These are phyloP conservation scores for Mrakia gelida DNA, from an alignment of 768 basidiomycete species.

Conservation along the genomic window DNA sequence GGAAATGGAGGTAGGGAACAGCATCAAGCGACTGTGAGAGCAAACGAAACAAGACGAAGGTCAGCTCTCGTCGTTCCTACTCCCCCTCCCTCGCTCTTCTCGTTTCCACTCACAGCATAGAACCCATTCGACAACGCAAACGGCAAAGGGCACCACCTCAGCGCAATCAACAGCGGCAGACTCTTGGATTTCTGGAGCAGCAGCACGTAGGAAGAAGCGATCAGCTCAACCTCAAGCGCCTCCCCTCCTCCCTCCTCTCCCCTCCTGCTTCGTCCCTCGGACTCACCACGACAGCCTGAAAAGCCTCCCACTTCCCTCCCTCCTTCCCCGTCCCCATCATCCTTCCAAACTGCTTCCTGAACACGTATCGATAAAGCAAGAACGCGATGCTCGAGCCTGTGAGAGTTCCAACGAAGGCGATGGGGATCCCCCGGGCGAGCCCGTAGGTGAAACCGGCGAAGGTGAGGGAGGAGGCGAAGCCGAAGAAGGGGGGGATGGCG, in stretches of 20 bases:
- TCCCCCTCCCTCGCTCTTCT: no score
- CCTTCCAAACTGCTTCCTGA: slow-evolving; percentile 19
- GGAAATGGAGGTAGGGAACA: slow-evolving; percentile 24
- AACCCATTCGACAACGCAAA: slow-evolving; percentile 26
- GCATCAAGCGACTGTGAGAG: slow-evolving; percentile 21
- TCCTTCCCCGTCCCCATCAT: slow-evolving; percentile 20
- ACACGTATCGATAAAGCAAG: slow-evolving; percentile 23
- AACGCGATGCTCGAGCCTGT: slow-evolving; percentile 25
- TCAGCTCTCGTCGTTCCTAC: no score
- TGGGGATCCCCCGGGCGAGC: slow-evolving; percentile 19
- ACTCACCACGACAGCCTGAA: slow-evolving; percentile 29
- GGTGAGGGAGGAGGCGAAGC: slow-evolving; percentile 27
- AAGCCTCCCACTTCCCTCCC: slow-evolving; percentile 31
- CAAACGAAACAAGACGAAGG: no score
- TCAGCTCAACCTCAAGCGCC: background rate
- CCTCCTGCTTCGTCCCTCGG: no score
- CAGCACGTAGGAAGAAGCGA: no score
- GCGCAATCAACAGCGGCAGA: slow-evolving; percentile 17
- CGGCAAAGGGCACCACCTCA: slow-evolving; percentile 33
- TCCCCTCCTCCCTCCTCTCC: background rate
- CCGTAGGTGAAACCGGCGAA: slow-evolving; percentile 31
- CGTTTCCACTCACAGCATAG: background rate
- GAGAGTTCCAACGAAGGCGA: slow-evolving; percentile 23
- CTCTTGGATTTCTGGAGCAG: slow-evolving; percentile 19
- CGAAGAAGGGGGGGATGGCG: slow-evolving; percentile 27